Conservation (phyloP, 768 basidiomycete genomes). For the Termitomyces sp. region DNA sequence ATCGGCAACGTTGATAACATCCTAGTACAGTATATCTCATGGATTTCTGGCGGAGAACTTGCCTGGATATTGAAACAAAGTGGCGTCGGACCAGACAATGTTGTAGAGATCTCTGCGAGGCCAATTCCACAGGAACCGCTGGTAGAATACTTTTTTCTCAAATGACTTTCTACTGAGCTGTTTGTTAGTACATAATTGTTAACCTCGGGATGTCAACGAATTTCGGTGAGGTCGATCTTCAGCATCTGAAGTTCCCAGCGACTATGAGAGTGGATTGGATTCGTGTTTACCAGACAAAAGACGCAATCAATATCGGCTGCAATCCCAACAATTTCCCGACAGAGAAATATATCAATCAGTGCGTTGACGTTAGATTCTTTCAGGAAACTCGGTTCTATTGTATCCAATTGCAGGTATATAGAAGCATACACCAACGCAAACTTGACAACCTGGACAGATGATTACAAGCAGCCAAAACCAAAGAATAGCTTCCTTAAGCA, state of each 20-base stretch:
- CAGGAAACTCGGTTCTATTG: background rate
- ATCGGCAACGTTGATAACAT: background rate
- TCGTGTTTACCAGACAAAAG: constrained; percentile 79
- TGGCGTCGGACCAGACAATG: constrained; percentile 51
- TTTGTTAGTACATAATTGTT: constrained; percentile 66
- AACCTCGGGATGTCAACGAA: constrained; percentile 84
- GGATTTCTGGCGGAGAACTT: constrained; percentile 58
- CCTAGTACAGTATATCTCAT: constrained; percentile 60
- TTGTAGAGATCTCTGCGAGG: constrained; percentile 57
- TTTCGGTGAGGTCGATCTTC: constrained; percentile 67
- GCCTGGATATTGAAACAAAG: constrained; percentile 66
- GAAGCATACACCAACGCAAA: constrained; percentile 83
- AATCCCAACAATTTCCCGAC: constrained; percentile 80
- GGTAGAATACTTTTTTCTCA: constrained; percentile 31
- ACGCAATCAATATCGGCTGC: constrained; percentile 75
- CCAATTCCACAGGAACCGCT: constrained; percentile 82
- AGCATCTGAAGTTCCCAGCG: constrained; percentile 66
- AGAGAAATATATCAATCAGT: constrained; percentile 71
- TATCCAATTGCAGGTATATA: constrained; percentile 30
- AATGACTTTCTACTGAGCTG: background rate
- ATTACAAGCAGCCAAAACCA: constrained; percentile 62
- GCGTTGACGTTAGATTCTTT: constrained; percentile 13
- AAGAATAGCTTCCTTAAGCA: constrained; percentile 57
- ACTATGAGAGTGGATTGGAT: constrained; percentile 81
- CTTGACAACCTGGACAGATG: constrained; percentile 67